phyloP scores from a whole-genome alignment of 106 monocot genomes.

The Phalaenopsis aphrodite region DNA sequence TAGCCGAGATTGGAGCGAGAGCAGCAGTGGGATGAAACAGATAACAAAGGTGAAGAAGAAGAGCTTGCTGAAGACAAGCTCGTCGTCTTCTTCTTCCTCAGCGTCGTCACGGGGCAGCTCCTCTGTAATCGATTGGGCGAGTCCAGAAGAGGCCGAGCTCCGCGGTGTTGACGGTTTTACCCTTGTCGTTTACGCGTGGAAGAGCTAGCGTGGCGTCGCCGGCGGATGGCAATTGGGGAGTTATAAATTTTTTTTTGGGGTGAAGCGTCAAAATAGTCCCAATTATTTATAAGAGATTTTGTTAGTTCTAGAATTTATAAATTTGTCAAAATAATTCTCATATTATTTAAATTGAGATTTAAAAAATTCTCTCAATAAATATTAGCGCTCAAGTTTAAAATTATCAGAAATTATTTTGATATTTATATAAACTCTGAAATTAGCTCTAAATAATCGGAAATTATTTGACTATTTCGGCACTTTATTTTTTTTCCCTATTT shows the following conservation, averaged over 20 bases:
- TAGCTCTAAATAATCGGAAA: too few relatives aligned
- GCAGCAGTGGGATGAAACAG: constrained; percentile 19
- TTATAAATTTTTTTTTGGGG: neutral
- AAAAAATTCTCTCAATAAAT: too few relatives aligned
- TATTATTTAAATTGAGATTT: too few relatives aligned
- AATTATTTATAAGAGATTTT: too few relatives aligned
- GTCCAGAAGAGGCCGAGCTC: constrained; percentile 61
- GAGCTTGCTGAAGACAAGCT: constrained; percentile 22
- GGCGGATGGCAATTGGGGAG: neutral
- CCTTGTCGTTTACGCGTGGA: constrained; percentile 56
- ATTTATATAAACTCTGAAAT: too few relatives aligned
- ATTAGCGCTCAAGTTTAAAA: too few relatives aligned
- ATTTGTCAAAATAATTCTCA: too few relatives aligned
- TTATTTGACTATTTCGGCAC: too few relatives aligned
- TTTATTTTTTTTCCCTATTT: too few relatives aligned
- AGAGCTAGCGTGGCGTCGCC: constrained; percentile 4
- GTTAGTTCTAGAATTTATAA: too few relatives aligned
- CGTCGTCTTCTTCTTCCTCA: constrained; percentile 45
- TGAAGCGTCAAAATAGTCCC: too few relatives aligned
- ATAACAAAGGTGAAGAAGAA: constrained; percentile 6
- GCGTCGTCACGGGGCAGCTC: constrained; percentile 33
- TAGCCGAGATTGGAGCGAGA: constrained; percentile 29
- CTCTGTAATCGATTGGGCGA: constrained; percentile 78
- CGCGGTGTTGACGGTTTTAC: constrained; percentile 39
- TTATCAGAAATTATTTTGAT: too few relatives aligned